Percentiles rank a stretch among this genome's conserved stretches.
phyloP scores from a whole-genome alignment of 176 grass and related monocot species.

The Rhynchospora pubera region DNA sequence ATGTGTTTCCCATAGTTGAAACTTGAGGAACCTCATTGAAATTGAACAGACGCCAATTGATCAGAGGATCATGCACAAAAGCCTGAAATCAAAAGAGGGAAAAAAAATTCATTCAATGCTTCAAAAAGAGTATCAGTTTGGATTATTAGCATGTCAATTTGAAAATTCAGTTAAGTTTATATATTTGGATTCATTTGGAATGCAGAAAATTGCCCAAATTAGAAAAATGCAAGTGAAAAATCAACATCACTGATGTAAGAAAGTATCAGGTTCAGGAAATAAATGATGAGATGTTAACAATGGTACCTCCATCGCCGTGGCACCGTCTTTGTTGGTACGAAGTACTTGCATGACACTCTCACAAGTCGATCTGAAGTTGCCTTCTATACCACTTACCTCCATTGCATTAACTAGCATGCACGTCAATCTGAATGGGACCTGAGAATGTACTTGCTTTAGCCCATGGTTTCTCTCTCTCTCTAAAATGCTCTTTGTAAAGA shows the following conservation, averaged over 20 bases:
- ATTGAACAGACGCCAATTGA: conserved; percentile 98
- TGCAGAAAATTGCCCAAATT: background rate
- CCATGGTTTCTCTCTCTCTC: background rate
- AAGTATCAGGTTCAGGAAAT: background rate
- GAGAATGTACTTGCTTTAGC: conserved; percentile 9
- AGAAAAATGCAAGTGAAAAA: background rate
- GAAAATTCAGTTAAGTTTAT: background rate
- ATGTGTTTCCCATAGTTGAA: conserved; percentile 58
- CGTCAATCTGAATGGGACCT: conserved; percentile 98
- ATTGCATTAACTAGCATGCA: conserved; percentile 98
- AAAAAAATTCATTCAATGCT: background rate
- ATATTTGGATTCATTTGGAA: background rate
- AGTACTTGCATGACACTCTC: conserved; percentile 99
- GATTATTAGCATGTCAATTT: background rate
- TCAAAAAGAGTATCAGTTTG: background rate
- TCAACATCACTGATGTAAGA: background rate
- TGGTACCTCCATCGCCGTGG: conserved; percentile 97
- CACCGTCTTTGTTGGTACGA: conserved; percentile 89
- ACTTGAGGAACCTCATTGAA: conserved; percentile 99
- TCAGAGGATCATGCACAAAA: conserved; percentile 95
- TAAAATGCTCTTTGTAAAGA: background rate
- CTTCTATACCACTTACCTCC: conserved; percentile 98
- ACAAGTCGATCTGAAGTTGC: conserved; percentile 94
- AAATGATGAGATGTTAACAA: background rate
- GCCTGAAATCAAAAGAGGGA: conserved; percentile 43